phyloP scores from a whole-genome alignment of 371 early-diverging fungal species.

The Catenaria anguillulae region DNA sequence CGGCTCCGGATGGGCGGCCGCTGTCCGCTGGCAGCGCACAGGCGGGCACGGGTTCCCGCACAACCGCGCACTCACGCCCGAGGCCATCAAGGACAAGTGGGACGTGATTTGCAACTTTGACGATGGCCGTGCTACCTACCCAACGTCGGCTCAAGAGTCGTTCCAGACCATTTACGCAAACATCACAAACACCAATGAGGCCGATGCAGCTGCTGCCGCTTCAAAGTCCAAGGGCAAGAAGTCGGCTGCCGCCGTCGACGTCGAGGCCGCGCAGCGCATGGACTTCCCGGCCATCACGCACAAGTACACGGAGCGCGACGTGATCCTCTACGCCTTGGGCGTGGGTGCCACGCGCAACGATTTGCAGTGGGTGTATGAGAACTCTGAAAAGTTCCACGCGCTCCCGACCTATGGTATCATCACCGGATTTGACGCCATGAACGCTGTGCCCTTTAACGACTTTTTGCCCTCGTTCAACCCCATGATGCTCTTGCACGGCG shows the following conservation, averaged over 20 bases:
- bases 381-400: conserved; percentile 52
- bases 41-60: conserved; percentile 53
- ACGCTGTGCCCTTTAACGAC: conserved; percentile 49
- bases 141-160: conserved; percentile 61
- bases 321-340: conserved; percentile 86
- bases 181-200: conserved; percentile 23
- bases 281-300: conserved; percentile 35
- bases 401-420: conserved; percentile 88
- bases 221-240: conserved; percentile 20
- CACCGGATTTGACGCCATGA: conserved; percentile 57
- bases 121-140: conserved; percentile 80
- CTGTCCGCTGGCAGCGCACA: conserved; percentile 51
- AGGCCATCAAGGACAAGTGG: conserved; percentile 47
- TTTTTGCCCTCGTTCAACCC: conserved; percentile 82
- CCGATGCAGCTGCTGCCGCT: conserved; percentile 17
- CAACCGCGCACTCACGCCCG: conserved; percentile 40
- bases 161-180: conserved; percentile 72
- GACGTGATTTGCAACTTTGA: conserved; percentile 72
- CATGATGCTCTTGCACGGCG: conserved; percentile 95
- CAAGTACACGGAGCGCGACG: conserved; percentile 71
- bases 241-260: conserved; percentile 29
- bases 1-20: conserved; percentile 55
- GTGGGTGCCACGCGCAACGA: conserved; percentile 79
- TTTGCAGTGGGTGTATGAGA: conserved; percentile 78
- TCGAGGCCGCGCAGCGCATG: conserved; percentile 48